A percentile compares a stretch with the other conserved stretches of the same genome.
These are phyloP conservation scores for Geotrichum australiense DNA, from an alignment of 1,139 yeast genomes.

Conservation along the genomic window DNA sequence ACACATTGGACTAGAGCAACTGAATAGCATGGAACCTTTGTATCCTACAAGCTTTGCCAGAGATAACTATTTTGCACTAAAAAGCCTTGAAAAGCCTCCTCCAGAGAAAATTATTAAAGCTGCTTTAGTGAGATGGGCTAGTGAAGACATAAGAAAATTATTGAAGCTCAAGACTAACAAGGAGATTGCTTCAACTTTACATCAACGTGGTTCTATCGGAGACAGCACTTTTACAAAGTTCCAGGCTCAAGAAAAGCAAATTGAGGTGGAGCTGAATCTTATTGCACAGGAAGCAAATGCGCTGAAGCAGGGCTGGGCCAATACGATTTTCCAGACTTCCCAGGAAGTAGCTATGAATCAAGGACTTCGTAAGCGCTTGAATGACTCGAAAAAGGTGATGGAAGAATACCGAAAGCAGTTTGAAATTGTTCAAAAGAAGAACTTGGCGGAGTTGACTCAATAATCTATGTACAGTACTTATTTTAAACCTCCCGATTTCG, in stretches of 20 bases:
- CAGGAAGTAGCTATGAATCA: slow-evolving; percentile 90
- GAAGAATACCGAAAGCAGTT: slow-evolving; percentile 23
- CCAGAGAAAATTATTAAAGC: slow-evolving; percentile 81
- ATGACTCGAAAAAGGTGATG: slow-evolving; percentile 44
- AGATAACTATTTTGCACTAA: slow-evolving; percentile 56
- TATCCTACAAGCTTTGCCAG: slow-evolving; percentile 36
- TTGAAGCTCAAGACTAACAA: slow-evolving; percentile 67
- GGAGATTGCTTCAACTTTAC: slow-evolving; percentile 59
- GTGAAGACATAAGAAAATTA: slow-evolving; percentile 62
- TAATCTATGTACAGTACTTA: background rate
- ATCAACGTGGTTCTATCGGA: slow-evolving; percentile 85
- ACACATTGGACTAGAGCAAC: slow-evolving; percentile 11
- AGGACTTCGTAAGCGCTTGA: slow-evolving; percentile 75
- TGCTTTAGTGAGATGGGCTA: slow-evolving; percentile 69
- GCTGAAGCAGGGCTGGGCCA: slow-evolving; percentile 75
- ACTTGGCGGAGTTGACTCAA: slow-evolving; percentile 12
- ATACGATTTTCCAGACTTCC: slow-evolving; percentile 65
- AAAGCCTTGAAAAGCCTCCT: slow-evolving; percentile 49
- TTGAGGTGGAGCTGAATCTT: slow-evolving; percentile 73
- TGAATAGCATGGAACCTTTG: slow-evolving; percentile 7
- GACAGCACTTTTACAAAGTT: slow-evolving; percentile 81
- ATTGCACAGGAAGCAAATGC: slow-evolving; percentile 71
- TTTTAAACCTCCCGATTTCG: too few relatives aligned
- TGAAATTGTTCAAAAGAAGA: slow-evolving; percentile 13
- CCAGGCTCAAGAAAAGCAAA: slow-evolving; percentile 67